A percentile compares a stretch with the other conserved stretches of the same genome.
These are phyloP conservation scores for Cydonia oblonga DNA, from an alignment of 331 rosid species.

Conservation along the genomic window DNA sequence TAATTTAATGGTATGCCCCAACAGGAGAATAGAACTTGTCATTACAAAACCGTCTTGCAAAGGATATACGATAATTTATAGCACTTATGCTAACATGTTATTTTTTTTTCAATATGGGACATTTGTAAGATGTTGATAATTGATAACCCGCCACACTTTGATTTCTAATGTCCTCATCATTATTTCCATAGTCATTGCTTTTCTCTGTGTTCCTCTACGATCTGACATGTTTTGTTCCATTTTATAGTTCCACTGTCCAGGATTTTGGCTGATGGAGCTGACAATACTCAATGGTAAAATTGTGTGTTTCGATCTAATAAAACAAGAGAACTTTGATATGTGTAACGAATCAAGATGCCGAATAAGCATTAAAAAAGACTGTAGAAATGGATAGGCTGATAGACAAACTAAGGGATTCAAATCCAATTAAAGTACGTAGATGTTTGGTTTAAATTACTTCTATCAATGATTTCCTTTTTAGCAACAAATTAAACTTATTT, in stretches of 20 bases:
- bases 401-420: conserved; percentile 66
- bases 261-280: conserved; percentile 15
- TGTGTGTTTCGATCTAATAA: conserved; percentile 60
- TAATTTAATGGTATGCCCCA: no score
- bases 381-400: conserved; percentile 81
- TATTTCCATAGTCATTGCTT: neutral
- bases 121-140: neutral
- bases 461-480: neutral
- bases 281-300: conserved; percentile 35
- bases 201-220: neutral
- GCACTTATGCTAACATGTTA: neutral
- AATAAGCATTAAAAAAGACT: conserved; percentile 79
- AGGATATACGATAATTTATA: neutral
- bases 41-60: neutral
- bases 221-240: neutral
- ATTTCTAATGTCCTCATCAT: neutral
- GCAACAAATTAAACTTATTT: neutral
- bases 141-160: neutral
- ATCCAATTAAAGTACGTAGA: conserved; percentile 47
- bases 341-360: conserved; percentile 83
- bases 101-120: neutral
- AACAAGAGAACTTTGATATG: conserved; percentile 89
- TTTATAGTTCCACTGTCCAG: neutral
- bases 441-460: conserved; percentile 5
- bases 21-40: neutral